These are phyloP conservation scores for Taphrina pruni DNA, from an alignment of 1,139 yeast species.

Conservation along the genomic window DNA sequence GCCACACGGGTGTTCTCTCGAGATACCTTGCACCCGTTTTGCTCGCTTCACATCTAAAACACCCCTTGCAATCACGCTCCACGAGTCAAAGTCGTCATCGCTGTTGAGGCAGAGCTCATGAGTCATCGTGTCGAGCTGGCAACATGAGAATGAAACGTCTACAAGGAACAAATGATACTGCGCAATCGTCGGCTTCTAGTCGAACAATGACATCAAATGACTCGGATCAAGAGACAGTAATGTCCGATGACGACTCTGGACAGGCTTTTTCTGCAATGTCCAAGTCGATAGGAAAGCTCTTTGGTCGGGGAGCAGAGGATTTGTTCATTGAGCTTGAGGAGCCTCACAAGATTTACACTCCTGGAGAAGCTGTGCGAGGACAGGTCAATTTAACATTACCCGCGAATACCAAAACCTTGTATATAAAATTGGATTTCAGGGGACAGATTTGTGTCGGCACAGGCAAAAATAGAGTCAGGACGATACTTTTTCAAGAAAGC, in stretches of 20 bases:
- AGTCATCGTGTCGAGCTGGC: too few relatives aligned
- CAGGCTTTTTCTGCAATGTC: background rate
- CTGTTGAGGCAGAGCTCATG: too few relatives aligned
- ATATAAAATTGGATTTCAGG: constrained; percentile 48
- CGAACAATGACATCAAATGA: background rate
- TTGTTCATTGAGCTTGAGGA: constrained; percentile 72
- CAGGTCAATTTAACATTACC: constrained; percentile 50
- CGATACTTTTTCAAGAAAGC: constrained; percentile 14
- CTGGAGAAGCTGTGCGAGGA: constrained; percentile 67
- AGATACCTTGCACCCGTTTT: too few relatives aligned
- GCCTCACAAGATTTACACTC: constrained; percentile 71
- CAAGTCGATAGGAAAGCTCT: constrained; percentile 7
- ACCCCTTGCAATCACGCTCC: too few relatives aligned
- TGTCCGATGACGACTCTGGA: background rate
- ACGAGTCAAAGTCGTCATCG: too few relatives aligned
- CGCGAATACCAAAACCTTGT: constrained; percentile 48
- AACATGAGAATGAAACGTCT: too few relatives aligned
- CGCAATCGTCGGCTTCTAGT: background rate
- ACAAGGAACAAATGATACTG: background rate
- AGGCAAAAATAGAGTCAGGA: constrained; percentile 22
- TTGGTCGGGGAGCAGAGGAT: constrained; percentile 53
- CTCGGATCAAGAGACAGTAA: background rate
- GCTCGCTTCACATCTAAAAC: too few relatives aligned
- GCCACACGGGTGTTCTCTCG: too few relatives aligned
- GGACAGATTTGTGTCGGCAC: constrained; percentile 52